phyloP scores from a whole-genome alignment of 805 yeast species.

The Metschnikowia gelsemii region DNA sequence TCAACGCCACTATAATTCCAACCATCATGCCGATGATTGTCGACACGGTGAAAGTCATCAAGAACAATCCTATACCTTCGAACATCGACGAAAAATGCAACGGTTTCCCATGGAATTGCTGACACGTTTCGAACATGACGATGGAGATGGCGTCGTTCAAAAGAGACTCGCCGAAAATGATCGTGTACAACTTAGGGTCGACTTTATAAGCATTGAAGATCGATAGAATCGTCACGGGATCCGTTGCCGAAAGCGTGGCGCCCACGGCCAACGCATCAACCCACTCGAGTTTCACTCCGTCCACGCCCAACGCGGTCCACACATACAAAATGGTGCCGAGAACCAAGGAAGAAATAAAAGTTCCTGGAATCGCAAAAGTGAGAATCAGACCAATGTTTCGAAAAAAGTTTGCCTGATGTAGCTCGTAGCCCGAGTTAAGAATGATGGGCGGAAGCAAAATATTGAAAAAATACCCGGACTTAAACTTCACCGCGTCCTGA shows the following conservation, averaged over 20 bases:
- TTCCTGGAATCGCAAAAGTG: slow-evolving; percentile 95
- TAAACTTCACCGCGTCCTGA: slow-evolving; percentile 94
- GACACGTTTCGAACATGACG: slow-evolving; percentile 98
- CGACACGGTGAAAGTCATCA: slow-evolving; percentile 90
- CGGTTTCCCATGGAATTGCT: slow-evolving; percentile 83
- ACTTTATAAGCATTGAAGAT: slow-evolving; percentile 97
- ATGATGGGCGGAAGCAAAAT: slow-evolving; percentile 94
- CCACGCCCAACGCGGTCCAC: slow-evolving; percentile 91
- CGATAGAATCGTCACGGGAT: slow-evolving; percentile 94
- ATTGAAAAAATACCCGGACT: slow-evolving; percentile 91
- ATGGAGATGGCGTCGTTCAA: slow-evolving; percentile 97
- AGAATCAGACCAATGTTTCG: slow-evolving; percentile 86
- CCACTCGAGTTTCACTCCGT: slow-evolving; percentile 82
- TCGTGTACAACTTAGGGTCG: slow-evolving; percentile 95
- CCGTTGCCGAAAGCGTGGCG: slow-evolving; percentile 96
- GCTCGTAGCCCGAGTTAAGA: slow-evolving; percentile 91
- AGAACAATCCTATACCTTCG: slow-evolving; percentile 89
- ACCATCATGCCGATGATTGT: slow-evolving; percentile 84
- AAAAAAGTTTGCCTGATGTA: slow-evolving; percentile 94
- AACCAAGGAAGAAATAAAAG: slow-evolving; percentile 87
- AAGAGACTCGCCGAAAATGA: slow-evolving; percentile 94
- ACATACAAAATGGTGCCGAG: slow-evolving; percentile 82
- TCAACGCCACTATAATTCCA: slow-evolving; percentile 85
- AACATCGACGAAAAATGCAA: slow-evolving; percentile 75
- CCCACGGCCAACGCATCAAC: slow-evolving; percentile 98